Evolutionary conservation across 176 grass and related monocot genomes (phyloP), one percentile per base, ranked within the genome.

Genomic region (Cenchrus americanus): DNA sequence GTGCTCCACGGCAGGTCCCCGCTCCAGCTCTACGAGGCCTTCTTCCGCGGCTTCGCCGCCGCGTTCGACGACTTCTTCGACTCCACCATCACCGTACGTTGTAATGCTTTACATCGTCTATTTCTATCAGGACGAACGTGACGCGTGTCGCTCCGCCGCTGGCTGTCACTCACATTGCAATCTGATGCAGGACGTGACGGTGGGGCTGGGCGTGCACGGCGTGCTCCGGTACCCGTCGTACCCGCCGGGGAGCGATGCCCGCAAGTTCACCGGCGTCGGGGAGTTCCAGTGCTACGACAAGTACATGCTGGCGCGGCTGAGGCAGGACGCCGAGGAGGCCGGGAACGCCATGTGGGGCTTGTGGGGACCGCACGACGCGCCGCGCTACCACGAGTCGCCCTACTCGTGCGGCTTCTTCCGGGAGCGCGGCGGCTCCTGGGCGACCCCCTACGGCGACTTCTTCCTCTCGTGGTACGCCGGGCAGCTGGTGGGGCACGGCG

Each of bases 211-310:
- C 43, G 79, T 91, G 11, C 82, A 95, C 73, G 95, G 95, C 69
- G 95, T 92, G 87, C 90, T 97, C 76, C 81, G 92, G 34, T 97
- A 97, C 86, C 95, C 95, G 43, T 94, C 92, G 8, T 97, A 89
- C 84, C 92, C 90, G 1, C 89, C 87, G 71, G 73, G 76, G 15
- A 85, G 79, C 22, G 64, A 76, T 68, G 81, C 46, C 2, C 19
- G 43, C 7, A 22, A 66, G 19, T 94, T 91, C 88, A 94, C 88
- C 13, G 92, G 96, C 5, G 87, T 90, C 2, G 96, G 96, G 0
- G 93, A 98, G 76, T 98, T 98, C 83, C 90, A 95, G 40, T 98
- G 96, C 79, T 95, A 95, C 81, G 93, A 98, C 67, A 98, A 93
- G 72, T 90, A 98, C 96, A 93, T 91, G 89, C 79, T 90, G 0